These are phyloP conservation scores for Aspergillus sp. DNA, from an alignment of 2,329 filamentous ascomycete species.

Conservation along the genomic window DNA sequence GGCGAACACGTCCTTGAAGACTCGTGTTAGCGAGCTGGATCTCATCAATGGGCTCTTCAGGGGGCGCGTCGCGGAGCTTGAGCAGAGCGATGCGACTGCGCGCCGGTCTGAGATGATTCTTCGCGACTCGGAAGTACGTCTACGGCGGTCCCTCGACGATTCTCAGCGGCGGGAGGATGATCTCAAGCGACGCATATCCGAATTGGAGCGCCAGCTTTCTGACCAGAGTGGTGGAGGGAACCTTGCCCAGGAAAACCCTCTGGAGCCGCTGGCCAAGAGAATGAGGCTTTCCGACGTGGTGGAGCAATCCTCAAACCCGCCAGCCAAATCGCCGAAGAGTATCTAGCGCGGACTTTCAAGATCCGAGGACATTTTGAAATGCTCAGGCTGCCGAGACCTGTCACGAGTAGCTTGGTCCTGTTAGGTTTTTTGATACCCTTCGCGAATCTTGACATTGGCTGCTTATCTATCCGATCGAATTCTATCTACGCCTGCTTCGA, in stretches of 20 bases:
- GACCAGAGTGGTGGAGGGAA: constrained; percentile 28
- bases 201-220: constrained; percentile 61
- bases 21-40: constrained; percentile 90
- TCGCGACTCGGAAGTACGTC: constrained; percentile 54
- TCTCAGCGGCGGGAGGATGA: constrained; percentile 76
- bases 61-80: constrained; percentile 71
- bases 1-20: constrained; percentile 85
- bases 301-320: constrained; percentile 39
- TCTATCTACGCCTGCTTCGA: neutral
- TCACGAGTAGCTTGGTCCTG: constrained; percentile 28
- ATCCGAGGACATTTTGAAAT: constrained; percentile 9
- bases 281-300: constrained; percentile 57
- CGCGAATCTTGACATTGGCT: constrained; percentile 35
- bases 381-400: constrained; percentile 6
- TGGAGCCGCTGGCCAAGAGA: constrained; percentile 55
- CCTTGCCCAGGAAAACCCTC: constrained; percentile 26
- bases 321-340: constrained; percentile 37
- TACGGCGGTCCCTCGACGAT: constrained; percentile 69
- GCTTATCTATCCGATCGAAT: constrained; percentile 27
- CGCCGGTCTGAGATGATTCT: constrained; percentile 58
- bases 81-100: constrained; percentile 71
- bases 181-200: constrained; percentile 77
- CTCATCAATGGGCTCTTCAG: constrained; percentile 86
- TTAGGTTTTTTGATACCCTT: constrained; percentile 42
- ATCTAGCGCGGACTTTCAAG: constrained; percentile 19